These are phyloP conservation scores for Colletotrichum cordylinicola DNA, from an alignment of 2,329 filamentous ascomycete genomes.

Conservation along the genomic window DNA sequence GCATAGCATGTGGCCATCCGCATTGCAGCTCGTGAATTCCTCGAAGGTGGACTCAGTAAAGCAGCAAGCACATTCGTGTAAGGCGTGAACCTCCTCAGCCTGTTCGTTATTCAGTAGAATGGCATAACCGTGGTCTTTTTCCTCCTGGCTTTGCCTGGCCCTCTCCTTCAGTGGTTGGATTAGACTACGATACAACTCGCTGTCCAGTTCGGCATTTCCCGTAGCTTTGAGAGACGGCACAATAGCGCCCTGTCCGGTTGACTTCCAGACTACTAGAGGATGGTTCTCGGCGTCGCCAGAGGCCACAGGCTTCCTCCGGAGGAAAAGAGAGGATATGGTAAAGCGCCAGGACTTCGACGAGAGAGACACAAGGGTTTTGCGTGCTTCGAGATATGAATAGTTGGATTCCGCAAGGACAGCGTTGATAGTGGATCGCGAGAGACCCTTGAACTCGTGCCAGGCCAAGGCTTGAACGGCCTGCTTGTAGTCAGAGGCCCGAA, in stretches of 20 bases:
- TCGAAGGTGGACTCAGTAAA: slow-evolving; percentile 76
- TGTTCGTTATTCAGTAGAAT: slow-evolving; percentile 61
- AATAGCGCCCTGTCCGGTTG: slow-evolving; percentile 56
- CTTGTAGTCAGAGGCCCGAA: slow-evolving; percentile 72
- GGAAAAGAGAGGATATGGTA: slow-evolving; percentile 73
- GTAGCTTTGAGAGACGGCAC: slow-evolving; percentile 70
- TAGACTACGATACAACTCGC: slow-evolving; percentile 64
- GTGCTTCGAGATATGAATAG: slow-evolving; percentile 76
- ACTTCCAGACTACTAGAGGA: slow-evolving; percentile 67
- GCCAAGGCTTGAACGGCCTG: slow-evolving; percentile 71
- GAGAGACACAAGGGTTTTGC: slow-evolving; percentile 71
- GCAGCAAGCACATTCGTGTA: slow-evolving; percentile 80
- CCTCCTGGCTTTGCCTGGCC: slow-evolving; percentile 48
- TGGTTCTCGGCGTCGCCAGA: slow-evolving; percentile 63
- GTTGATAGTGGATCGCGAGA: slow-evolving; percentile 76
- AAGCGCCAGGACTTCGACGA: slow-evolving; percentile 80
- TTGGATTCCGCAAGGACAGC: slow-evolving; percentile 83
- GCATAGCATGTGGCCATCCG: slow-evolving; percentile 75
- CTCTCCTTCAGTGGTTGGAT: slow-evolving; percentile 57
- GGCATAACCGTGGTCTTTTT: slow-evolving; percentile 59
- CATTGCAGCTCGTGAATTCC: slow-evolving; percentile 74
- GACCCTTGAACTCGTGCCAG: slow-evolving; percentile 76
- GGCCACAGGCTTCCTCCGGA: slow-evolving; percentile 64
- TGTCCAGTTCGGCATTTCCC: slow-evolving; percentile 67
- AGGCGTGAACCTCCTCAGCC: slow-evolving; percentile 60